Evolutionary conservation across 1,139 yeast species (phyloP).

Genomic region (Taphrina confusa): DNA sequence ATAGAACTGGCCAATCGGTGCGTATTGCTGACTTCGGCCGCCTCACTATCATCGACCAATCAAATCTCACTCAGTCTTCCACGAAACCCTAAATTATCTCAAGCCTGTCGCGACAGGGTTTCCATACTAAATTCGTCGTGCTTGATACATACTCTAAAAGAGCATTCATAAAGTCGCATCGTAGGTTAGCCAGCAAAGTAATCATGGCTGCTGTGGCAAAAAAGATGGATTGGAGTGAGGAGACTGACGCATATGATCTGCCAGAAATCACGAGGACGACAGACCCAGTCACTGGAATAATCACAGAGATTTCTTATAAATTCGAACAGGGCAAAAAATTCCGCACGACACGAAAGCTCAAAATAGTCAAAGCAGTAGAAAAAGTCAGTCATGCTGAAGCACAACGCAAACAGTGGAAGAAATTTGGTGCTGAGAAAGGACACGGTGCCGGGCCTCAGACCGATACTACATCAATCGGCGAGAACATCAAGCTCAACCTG

Average conservation of each 20-base stretch:
- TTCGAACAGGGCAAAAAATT: conserved; percentile 76
- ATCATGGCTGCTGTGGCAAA: conserved; percentile 26
- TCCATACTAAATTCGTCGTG: neutral
- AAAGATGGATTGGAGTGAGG: conserved; percentile 34
- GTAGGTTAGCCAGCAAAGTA: too few relatives aligned
- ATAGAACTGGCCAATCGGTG: too few relatives aligned
- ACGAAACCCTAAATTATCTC: conserved; percentile 9
- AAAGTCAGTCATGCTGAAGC: conserved; percentile 59
- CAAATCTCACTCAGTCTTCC: neutral
- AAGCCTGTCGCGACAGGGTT: neutral
- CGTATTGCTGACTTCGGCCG: neutral
- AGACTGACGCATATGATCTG: conserved; percentile 32
- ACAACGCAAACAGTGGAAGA: conserved; percentile 53
- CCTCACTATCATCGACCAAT: neutral
- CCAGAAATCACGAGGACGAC: conserved; percentile 53
- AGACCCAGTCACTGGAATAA: conserved; percentile 89
- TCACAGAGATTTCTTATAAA: conserved; percentile 63
- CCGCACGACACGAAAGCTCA: conserved; percentile 81
- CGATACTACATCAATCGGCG: conserved; percentile 81
- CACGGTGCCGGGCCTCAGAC: conserved; percentile 83
- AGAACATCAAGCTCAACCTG: conserved; percentile 56
- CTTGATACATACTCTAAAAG: neutral
- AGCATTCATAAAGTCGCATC: neutral
- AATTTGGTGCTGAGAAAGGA: conserved; percentile 80
- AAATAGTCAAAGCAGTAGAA: conserved; percentile 74